Evolutionary conservation across 2,329 filamentous ascomycete genomes (phyloP), one percentile per base, ranked within the genome.

Genomic region (Penicillium sp.): DNA sequence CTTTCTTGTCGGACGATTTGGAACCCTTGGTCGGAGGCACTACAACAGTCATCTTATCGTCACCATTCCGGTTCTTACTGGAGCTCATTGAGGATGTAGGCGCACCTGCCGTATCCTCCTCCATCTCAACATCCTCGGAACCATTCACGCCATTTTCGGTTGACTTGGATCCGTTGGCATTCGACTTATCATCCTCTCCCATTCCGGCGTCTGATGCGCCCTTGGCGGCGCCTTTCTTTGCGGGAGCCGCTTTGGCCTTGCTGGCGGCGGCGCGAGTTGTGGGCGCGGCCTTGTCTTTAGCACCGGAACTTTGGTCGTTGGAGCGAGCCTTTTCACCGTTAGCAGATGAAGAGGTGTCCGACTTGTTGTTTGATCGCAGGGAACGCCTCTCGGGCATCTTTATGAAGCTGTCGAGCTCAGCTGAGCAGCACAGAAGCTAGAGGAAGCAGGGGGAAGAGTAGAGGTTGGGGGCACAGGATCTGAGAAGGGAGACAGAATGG

Each of bases 11-110:
- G 54, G 86, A 82, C 54, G 82, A 75, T 76, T 85, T 80, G 59
- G 81, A 77, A 67, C 79, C 78, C 79, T 91, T 91, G 61, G 87
- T 84, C 54, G 87, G 87, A 51, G 89, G 88, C 40, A 91, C 87
- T 66, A 92, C 88, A 61, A 91, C 88, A 47, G 88, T 91, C 87
- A 91, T 91, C 79, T 91, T 88, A 66, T 79, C 87, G 65, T 90
- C 88, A 67, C 83, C 87, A 68, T 91, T 86, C 78, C 87, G 88
- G 66, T 82, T 83, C 77, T 87, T 88, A 68, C 79, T 75, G 65
- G 72, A 77, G 78, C 89, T 89, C 67, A 81, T 68, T 67, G 71
- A 72, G 66, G 74, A 75, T 70, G 77, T 68, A 78, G 76, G 72
- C 68, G 71, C 71, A 71, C 82, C 81, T 66, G 77, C 72, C 69